Conservation (phyloP, 2,329 filamentous ascomycete species). For the Tolypocladium ophioglossoides region DNA sequence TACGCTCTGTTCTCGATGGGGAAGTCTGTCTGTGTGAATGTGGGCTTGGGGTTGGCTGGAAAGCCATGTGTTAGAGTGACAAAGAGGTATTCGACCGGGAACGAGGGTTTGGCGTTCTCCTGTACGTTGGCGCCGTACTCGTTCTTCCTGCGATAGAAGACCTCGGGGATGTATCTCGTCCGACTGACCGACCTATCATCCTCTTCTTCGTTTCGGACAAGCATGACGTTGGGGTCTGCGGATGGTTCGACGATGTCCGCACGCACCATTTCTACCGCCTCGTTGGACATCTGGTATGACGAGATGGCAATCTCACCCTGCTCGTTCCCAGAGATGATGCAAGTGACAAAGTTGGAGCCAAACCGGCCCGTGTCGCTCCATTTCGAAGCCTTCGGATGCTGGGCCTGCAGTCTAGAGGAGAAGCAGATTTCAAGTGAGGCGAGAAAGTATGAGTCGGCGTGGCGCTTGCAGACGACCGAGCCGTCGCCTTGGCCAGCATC, state of each 20-base stretch:
- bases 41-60: constrained; percentile 65
- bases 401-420: constrained; percentile 76
- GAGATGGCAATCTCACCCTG: constrained; percentile 80
- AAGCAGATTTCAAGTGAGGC: constrained; percentile 89
- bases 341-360: constrained; percentile 95
- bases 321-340: constrained; percentile 87
- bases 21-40: constrained; percentile 67
- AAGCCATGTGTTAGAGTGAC: constrained; percentile 96
- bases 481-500: constrained; percentile 75
- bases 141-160: constrained; percentile 92
- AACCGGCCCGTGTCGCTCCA: constrained; percentile 95
- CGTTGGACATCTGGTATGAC: constrained; percentile 89
- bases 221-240: constrained; percentile 85
- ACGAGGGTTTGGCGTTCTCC: constrained; percentile 91
- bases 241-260: constrained; percentile 93
- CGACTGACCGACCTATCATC: constrained; percentile 58
- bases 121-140: constrained; percentile 95
- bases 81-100: constrained; percentile 92
- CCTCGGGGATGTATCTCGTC: constrained; percentile 87
- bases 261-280: constrained; percentile 92
- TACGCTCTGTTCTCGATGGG: constrained; percentile 86
- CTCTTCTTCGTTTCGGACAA: constrained; percentile 87
- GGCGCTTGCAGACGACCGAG: constrained; percentile 85
- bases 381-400: constrained; percentile 81
- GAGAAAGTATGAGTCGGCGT: constrained; percentile 89